Evolutionary conservation across 2,329 filamentous ascomycete genomes (phyloP).

Genomic region (Colletotrichum eremochloae): DNA sequence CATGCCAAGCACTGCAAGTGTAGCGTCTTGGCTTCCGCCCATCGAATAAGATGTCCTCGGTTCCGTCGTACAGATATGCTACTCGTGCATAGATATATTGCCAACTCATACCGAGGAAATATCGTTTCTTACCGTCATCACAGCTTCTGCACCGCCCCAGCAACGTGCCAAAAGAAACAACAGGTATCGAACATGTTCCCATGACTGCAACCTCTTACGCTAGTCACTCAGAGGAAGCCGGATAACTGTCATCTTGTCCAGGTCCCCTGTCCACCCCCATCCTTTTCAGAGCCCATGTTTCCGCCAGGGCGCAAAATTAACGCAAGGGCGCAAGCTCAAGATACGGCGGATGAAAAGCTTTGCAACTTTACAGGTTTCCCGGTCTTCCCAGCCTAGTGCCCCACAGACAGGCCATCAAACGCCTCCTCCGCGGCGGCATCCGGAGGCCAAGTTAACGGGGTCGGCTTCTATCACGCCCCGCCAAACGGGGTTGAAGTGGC

Average conservation of each 20-base stretch:
- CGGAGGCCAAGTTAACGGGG: constrained; percentile 34
- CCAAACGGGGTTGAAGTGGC: constrained; percentile 8
- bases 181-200: neutral
- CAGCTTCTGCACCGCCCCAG: neutral
- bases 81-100: neutral
- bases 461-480: constrained; percentile 31
- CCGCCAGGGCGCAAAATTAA: constrained; percentile 4
- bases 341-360: neutral
- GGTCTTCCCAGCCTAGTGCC: constrained; percentile 1
- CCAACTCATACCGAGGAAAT: neutral
- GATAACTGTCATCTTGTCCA: neutral
- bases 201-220: constrained; percentile 7
- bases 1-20: constrained; percentile 10
- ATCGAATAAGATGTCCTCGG: neutral
- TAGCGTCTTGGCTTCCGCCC: neutral
- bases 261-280: neutral
- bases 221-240: constrained; percentile 7
- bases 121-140: neutral
- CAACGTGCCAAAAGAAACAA: neutral
- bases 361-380: neutral
- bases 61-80: neutral
- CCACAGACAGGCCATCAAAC: constrained; percentile 13
- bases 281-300: neutral
- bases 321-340: constrained; percentile 2
- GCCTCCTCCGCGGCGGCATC: constrained; percentile 29